Evolutionary conservation across 495 filamentous ascomycete genomes (phyloP).

Genomic region (Lentithecium fluviatile): DNA sequence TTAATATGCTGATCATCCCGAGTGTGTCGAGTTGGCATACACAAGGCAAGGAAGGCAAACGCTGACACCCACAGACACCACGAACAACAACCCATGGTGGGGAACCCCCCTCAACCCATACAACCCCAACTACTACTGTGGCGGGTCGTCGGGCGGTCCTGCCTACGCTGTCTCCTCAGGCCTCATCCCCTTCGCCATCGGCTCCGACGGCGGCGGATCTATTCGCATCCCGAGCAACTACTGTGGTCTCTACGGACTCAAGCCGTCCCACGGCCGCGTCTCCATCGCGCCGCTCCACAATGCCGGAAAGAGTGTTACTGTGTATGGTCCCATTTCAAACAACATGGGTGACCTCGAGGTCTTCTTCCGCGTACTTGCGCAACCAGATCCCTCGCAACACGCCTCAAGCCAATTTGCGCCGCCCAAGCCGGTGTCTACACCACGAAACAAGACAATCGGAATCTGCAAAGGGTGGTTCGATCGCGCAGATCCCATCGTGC

Average conservation of each 20-base stretch:
- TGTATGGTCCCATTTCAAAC: constrained; percentile 72
- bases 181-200: constrained; percentile 76
- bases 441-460: constrained; percentile 58
- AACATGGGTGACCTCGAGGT: constrained; percentile 80
- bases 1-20: background rate
- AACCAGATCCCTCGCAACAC: constrained; percentile 62
- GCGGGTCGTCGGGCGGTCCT: constrained; percentile 83
- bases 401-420: constrained; percentile 52
- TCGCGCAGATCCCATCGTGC: constrained; percentile 62
- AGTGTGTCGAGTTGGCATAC: background rate
- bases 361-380: constrained; percentile 73
- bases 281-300: constrained; percentile 60
- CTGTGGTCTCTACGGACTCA: constrained; percentile 86
- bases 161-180: constrained; percentile 76
- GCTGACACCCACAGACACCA: constrained; percentile 57
- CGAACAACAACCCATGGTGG: constrained; percentile 75
- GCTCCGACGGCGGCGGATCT: constrained; percentile 83
- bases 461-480: constrained; percentile 76
- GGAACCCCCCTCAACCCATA: constrained; percentile 86
- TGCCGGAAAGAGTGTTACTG: constrained; percentile 62
- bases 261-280: constrained; percentile 76
- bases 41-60: background rate
- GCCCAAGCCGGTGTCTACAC: constrained; percentile 41
- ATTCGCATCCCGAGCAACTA: constrained; percentile 79
- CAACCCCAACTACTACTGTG: constrained; percentile 76